Evolutionary conservation across 768 basidiomycete species (phyloP).

Genomic region (Rhodotorula graminis): DNA sequence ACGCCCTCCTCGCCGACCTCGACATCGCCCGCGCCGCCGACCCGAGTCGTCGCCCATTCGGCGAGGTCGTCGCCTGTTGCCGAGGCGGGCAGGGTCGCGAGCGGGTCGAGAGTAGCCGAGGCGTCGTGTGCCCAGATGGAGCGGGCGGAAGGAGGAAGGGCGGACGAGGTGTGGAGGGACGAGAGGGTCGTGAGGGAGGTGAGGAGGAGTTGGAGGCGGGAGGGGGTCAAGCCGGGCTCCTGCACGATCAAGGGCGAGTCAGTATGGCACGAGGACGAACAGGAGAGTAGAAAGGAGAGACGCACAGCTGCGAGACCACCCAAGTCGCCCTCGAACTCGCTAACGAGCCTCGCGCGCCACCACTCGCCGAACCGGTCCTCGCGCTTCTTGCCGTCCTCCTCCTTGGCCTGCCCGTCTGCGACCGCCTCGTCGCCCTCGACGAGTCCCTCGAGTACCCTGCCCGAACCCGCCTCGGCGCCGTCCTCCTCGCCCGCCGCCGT

Average conservation of each 20-base stretch:
- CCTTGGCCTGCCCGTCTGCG: not conserved
- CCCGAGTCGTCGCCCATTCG: constrained; percentile 25
- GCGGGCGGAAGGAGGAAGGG: constrained; percentile 5
- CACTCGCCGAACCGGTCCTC: constrained; percentile 35
- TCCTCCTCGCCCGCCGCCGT: not conserved
- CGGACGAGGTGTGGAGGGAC: constrained; percentile 34
- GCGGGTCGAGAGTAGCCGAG: constrained; percentile 32
- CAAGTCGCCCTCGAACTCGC: constrained; percentile 37
- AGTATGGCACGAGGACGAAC: not conserved
- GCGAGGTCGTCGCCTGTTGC: constrained; percentile 8
- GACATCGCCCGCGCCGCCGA: constrained; percentile 37
- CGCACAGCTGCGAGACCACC: constrained; percentile 34
- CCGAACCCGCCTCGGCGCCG: not conserved
- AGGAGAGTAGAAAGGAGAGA: not conserved
- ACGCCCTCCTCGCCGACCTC: constrained; percentile 38
- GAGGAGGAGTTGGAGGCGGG: constrained; percentile 34
- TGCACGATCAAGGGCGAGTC: not conserved
- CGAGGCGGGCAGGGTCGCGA: constrained; percentile 10
- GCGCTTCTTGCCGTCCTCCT: constrained; percentile 11
- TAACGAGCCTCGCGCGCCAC: constrained; percentile 35
- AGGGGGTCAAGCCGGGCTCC: constrained; percentile 35
- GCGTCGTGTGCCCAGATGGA: constrained; percentile 38
- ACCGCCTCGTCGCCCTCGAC: constrained; percentile 8
- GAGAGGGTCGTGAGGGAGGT: constrained; percentile 39
- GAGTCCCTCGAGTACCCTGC: constrained; percentile 2